Conservation (phyloP, 2,329 filamentous ascomycete species). For the Pseudogymnoascus destructans region DNA sequence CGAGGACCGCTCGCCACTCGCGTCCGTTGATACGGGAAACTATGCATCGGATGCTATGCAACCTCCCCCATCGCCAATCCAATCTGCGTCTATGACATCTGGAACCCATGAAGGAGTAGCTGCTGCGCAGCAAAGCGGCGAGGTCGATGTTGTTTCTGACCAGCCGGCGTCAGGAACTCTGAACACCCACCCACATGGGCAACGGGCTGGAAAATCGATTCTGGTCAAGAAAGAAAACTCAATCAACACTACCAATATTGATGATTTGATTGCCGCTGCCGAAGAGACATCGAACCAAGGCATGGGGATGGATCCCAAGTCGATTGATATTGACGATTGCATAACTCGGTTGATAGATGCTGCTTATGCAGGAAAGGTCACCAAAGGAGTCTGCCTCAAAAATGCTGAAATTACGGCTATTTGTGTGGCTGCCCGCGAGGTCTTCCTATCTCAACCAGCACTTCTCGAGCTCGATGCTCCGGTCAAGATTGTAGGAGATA, state of each 20-base stretch:
- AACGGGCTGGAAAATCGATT: conserved; percentile 77
- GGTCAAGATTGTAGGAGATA: conserved; percentile 95
- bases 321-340: conserved; percentile 91
- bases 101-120: conserved; percentile 61
- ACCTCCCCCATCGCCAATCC: conserved; percentile 75
- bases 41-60: conserved; percentile 39
- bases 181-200: conserved; percentile 42
- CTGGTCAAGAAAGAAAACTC: conserved; percentile 60
- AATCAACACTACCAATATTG: conserved; percentile 37
- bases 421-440: conserved; percentile 76
- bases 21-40: conserved; percentile 29
- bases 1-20: conserved; percentile 29
- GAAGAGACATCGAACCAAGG: conserved; percentile 36
- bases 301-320: conserved; percentile 84
- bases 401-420: conserved; percentile 95
- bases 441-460: conserved; percentile 83
- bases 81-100: conserved; percentile 58
- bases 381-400: conserved; percentile 92
- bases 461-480: conserved; percentile 84
- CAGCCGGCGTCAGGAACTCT: conserved; percentile 60
- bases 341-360: conserved; percentile 90
- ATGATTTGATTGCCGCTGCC: conserved; percentile 25
- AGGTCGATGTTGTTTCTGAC: conserved; percentile 91
- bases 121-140: conserved; percentile 71
- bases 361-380: conserved; percentile 91